Evolutionary conservation across 2,329 filamentous ascomycete genomes (phyloP).

Genomic region (Fusarium sp.): DNA sequence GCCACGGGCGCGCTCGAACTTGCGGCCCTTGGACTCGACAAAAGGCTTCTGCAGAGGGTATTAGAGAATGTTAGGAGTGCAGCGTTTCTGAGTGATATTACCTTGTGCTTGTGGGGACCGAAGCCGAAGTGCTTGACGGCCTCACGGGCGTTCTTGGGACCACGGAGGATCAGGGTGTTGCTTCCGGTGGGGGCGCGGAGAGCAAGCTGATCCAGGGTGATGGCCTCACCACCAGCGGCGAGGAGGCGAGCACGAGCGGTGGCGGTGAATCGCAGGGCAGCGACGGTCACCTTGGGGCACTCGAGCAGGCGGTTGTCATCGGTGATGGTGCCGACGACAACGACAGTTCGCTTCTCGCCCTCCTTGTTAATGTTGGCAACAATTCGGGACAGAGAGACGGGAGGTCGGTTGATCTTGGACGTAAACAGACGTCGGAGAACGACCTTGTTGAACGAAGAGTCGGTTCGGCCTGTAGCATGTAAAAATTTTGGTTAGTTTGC

Average conservation of each 20-base stretch:
- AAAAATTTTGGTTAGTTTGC: constrained; percentile 21
- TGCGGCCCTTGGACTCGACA: constrained; percentile 98
- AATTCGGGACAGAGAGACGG: constrained; percentile 94
- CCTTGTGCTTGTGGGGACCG: constrained; percentile 98
- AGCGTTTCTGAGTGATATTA: constrained; percentile 56
- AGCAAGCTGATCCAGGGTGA: constrained; percentile 98
- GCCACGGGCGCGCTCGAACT: constrained; percentile 99
- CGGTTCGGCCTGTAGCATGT: constrained; percentile 82
- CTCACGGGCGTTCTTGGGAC: constrained; percentile 98
- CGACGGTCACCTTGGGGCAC: constrained; percentile 92
- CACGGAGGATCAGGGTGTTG: constrained; percentile 97
- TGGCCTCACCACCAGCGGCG: constrained; percentile 92
- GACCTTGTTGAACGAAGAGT: constrained; percentile 98
- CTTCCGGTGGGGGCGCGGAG: constrained; percentile 93
- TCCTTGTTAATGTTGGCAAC: constrained; percentile 75
- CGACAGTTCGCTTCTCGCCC: constrained; percentile 85
- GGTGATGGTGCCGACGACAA: constrained; percentile 94
- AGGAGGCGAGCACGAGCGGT: constrained; percentile 94
- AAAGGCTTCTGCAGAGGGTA: constrained; percentile 82
- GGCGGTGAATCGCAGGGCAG: constrained; percentile 95
- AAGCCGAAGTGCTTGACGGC: constrained; percentile 99
- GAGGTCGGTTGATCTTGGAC: constrained; percentile 98
- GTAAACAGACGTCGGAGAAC: constrained; percentile 97
- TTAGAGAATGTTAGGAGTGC: constrained; percentile 49
- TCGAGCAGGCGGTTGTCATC: constrained; percentile 95